These are phyloP conservation scores for Populus euphratica DNA, from an alignment of 345 rosid species.

Conservation along the genomic window DNA sequence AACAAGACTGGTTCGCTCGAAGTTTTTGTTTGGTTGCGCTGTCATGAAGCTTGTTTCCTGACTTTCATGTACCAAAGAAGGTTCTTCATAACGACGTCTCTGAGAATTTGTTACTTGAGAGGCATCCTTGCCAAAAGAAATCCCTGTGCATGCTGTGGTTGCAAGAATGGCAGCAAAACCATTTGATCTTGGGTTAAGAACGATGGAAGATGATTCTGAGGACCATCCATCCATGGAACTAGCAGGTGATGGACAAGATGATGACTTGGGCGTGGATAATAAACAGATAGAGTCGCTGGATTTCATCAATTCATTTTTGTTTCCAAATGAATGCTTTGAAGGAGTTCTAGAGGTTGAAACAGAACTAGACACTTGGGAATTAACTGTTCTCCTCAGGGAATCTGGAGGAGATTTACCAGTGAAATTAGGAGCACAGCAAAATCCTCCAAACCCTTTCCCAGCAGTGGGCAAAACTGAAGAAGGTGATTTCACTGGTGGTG, in stretches of 20 bases:
- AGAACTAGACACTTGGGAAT: slow-evolving; percentile 8
- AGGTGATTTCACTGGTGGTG: slow-evolving; percentile 18
- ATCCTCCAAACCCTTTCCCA: slow-evolving; percentile 3
- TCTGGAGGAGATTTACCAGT: slow-evolving; percentile 20
- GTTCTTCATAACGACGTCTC: neutral
- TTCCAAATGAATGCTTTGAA: slow-evolving; percentile 10
- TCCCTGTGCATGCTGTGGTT: slow-evolving; percentile 3
- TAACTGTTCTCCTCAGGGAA: slow-evolving; percentile 20
- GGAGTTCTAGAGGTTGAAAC: slow-evolving; percentile 23
- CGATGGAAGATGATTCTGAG: slow-evolving; percentile 15
- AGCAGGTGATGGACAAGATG: slow-evolving; percentile 21
- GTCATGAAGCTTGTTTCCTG: slow-evolving; percentile 9
- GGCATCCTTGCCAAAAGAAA: slow-evolving; percentile 8
- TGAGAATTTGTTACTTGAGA: slow-evolving; percentile 13
- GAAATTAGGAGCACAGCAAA: slow-evolving; percentile 1
- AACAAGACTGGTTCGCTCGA: slow-evolving; percentile 4
- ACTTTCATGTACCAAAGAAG: slow-evolving; percentile 2
- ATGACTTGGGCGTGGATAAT: slow-evolving; percentile 18
- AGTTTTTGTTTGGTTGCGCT: neutral
- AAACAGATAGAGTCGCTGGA: slow-evolving; percentile 16
- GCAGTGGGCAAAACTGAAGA: slow-evolving; percentile 16
- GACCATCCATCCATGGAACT: slow-evolving; percentile 23
- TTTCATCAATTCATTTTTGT: slow-evolving; percentile 4
- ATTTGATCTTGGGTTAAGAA: slow-evolving; percentile 11
- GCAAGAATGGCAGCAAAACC: neutral